phyloP scores from a whole-genome alignment of 1,139 yeast genomes.

The Casaregolazyma suthepensis region DNA sequence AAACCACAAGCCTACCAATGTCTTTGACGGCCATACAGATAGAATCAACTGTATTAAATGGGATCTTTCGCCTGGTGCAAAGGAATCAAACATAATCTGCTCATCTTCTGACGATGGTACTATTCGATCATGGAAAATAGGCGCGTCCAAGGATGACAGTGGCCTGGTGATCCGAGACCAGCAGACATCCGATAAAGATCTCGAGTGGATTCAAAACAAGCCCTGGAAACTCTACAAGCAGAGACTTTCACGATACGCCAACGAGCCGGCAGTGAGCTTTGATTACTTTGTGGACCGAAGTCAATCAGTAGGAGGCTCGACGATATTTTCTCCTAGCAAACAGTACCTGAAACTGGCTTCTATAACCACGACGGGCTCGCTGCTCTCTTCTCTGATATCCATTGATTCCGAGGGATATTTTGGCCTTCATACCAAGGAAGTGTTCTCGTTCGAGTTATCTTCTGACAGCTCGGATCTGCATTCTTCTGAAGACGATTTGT shows the following conservation, averaged over 20 bases:
- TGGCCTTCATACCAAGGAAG: conserved; percentile 23
- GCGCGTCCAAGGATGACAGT: conserved; percentile 14
- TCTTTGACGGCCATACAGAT: conserved; percentile 53
- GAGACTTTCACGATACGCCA: conserved; percentile 27
- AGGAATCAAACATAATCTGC: conserved; percentile 24
- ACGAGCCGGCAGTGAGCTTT: conserved; percentile 20
- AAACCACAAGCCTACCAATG: conserved; percentile 44
- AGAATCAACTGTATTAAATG: conserved; percentile 55
- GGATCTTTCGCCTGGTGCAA: conserved; percentile 35
- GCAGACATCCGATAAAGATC: conserved; percentile 8
- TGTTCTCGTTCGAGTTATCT: conserved; percentile 7
- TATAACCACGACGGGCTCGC: conserved; percentile 11
- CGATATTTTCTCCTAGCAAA: conserved; percentile 28
- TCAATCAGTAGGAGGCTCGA: conserved; percentile 19
- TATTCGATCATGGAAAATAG: conserved; percentile 66
- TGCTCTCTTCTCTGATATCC: conserved; percentile 16
- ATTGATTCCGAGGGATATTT: conserved; percentile 28
- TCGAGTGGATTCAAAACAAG: conserved; percentile 28
- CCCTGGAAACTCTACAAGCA: conserved; percentile 30
- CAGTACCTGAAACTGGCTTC: conserved; percentile 26
- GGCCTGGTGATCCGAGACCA: neutral
- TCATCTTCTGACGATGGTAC: conserved; percentile 69
- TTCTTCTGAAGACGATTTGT: conserved; percentile 8
- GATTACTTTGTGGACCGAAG: conserved; percentile 24
- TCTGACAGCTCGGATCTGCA: conserved; percentile 4